Percentiles rank a stretch among this genome's conserved stretches.
Conservation (phyloP, 768 basidiomycete genomes). For the Pilatotrama ljubarskyi region DNA sequence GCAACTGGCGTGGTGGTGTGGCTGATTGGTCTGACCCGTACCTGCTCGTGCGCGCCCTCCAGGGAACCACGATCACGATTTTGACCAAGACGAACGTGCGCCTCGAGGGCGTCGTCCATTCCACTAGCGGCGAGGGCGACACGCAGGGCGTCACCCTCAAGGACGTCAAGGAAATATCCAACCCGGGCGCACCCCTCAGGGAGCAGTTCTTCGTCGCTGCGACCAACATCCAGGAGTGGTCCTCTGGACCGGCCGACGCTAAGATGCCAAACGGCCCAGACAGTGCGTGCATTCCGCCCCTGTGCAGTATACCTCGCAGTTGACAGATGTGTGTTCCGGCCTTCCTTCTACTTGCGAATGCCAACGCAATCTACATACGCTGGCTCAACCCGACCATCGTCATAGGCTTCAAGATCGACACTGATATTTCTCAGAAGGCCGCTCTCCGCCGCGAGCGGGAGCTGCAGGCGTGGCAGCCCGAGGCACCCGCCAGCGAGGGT, state of each 20-base stretch:
- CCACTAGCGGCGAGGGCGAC: slow-evolving; percentile 65
- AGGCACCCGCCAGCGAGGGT: slow-evolving; percentile 28
- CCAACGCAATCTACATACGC: neutral
- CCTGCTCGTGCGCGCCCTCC: neutral
- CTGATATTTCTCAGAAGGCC: slow-evolving; percentile 69
- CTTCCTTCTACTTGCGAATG: neutral
- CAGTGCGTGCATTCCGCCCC: slow-evolving; percentile 47
- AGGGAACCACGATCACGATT: slow-evolving; percentile 84
- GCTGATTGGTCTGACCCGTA: slow-evolving; percentile 10
- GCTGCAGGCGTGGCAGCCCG: slow-evolving; percentile 75
- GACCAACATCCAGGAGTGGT: slow-evolving; percentile 71
- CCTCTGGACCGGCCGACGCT: slow-evolving; percentile 72
- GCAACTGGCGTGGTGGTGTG: slow-evolving; percentile 1
- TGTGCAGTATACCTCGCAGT: neutral
- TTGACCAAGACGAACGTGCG: slow-evolving; percentile 67
- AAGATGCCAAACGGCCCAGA: slow-evolving; percentile 54
- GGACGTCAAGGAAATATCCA: slow-evolving; percentile 73
- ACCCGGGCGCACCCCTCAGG: slow-evolving; percentile 66
- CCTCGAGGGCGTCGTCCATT: slow-evolving; percentile 70
- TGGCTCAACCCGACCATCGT: slow-evolving; percentile 1
- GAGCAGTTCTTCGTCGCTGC: slow-evolving; percentile 70
- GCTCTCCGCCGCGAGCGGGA: slow-evolving; percentile 64
- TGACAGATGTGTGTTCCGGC: slow-evolving; percentile 15
- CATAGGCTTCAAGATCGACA: slow-evolving; percentile 79
- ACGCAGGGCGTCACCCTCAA: slow-evolving; percentile 71